Conservation (phyloP, 345 rosid species). For the Lepidium africanum region DNA sequence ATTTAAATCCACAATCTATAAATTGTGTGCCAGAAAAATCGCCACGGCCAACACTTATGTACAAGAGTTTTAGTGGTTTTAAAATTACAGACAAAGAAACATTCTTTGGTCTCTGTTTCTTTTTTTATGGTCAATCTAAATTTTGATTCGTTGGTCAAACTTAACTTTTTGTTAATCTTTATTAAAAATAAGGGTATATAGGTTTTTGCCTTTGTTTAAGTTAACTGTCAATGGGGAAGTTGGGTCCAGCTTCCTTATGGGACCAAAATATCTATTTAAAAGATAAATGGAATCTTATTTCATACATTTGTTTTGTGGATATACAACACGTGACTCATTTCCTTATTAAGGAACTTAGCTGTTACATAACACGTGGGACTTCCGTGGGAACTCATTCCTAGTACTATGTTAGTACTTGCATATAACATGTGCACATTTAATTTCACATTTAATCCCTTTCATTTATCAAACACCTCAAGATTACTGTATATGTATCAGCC, state of each 20-base stretch:
- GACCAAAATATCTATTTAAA: conserved; percentile 1
- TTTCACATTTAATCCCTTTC: neutral
- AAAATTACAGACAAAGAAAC: neutral
- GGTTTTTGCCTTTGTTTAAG: neutral
- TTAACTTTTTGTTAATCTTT: neutral
- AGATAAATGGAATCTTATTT: neutral
- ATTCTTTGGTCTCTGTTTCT: neutral
- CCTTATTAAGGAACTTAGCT: conserved; percentile 11
- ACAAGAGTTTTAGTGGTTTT: neutral
- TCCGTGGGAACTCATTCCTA: conserved; percentile 16
- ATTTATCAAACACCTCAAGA: neutral
- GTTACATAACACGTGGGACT: conserved; percentile 21
- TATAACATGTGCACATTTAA: neutral
- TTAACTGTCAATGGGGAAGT: neutral
- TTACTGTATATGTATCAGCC: no score
- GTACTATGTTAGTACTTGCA: neutral
- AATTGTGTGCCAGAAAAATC: neutral
- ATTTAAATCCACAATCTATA: neutral
- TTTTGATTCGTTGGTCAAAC: neutral
- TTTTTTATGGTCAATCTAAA: no score
- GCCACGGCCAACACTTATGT: neutral
- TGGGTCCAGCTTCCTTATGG: conserved; percentile 14
- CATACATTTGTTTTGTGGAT: conserved; percentile 9
- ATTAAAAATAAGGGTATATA: neutral
- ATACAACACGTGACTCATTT: conserved; percentile 19